Conservation (phyloP, 2,329 filamentous ascomycete species). For the Endoconidiophora laricicola region DNA sequence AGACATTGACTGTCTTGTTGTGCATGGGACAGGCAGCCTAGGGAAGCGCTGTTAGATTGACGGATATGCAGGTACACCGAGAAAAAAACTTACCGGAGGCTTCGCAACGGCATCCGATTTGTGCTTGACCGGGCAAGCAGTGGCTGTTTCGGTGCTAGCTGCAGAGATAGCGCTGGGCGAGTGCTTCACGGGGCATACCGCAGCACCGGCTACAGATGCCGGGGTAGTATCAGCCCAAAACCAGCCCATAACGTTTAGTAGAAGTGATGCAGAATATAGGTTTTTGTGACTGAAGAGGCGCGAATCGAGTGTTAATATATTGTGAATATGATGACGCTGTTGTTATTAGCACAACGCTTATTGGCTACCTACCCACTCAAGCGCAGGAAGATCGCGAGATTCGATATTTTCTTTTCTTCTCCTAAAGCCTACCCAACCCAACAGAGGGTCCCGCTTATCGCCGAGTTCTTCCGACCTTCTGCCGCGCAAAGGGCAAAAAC, state of each 20-base stretch:
- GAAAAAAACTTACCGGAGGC: constrained; percentile 3
- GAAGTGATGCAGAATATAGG: neutral
- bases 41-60: neutral
- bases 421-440: neutral
- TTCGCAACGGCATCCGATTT: constrained; percentile 3
- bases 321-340: neutral
- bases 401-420: neutral
- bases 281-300: constrained; percentile 4
- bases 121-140: constrained; percentile 6
- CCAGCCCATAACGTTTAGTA: constrained; percentile 35
- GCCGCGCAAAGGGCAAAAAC: too few relatives aligned
- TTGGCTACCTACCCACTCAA: constrained; percentile 1
- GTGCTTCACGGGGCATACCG: constrained; percentile 9
- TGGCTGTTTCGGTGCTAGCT: neutral
- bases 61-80: neutral
- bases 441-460: too few relatives aligned
- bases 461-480: too few relatives aligned
- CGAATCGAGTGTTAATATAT: constrained; percentile 3
- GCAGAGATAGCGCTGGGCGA: neutral
- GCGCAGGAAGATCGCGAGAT: neutral
- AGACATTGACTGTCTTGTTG: constrained; percentile 32
- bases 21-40: constrained; percentile 43
- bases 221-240: constrained; percentile 41
- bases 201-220: constrained; percentile 15
- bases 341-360: constrained; percentile 7